Evolutionary conservation across 208 protist species (phyloP), one percentile per base, ranked within the genome.

Genomic region (Naegleria lovaniensis): DNA sequence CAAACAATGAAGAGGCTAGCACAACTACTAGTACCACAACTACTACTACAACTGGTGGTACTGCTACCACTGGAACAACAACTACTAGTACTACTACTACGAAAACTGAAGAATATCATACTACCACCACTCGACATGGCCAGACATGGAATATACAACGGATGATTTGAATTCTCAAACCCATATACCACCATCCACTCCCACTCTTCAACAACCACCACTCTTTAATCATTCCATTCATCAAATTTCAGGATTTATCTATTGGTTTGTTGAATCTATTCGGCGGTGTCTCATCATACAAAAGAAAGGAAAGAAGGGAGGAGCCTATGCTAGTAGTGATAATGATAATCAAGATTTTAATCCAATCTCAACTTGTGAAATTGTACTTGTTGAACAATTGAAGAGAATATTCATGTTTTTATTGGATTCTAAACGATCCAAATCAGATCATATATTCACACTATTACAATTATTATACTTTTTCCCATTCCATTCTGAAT

Each of bases 201-300:
- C n/a, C n/a, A n/a, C n/a, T n/a, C n/a, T n/a, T n/a, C n/a, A n/a
- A n/a, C n/a, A n/a, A n/a, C 15, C 51, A 58, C 5, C 51, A 19
- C 51, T 58, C 51, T 58, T 58, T 58, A 19, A 5, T 19, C 51
- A 58, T 15, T 19, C 5, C 15, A 58, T 58, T 58, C n/a, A 89
- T 41, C 48, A 89, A 25, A 38, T 40, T 41, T 67, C 41, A n/a
- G 41, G 85, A 67, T 67, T 88, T 88, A 59, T 39, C 25, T 88
- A 67, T 88, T 89, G 85, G 85, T 67, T 89, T 0, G 5, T 88
- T 38, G 85, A 88, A 33, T 88, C 85, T 7, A 88, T 88, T 29
- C 6, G 43, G 13, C 25, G 19, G 7, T 87, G 84, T 87, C 6
- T 87, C 5, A 4, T 9, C 7, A 87, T 40, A n/a, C n/a, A 48